Percentiles rank a stretch among this genome's conserved stretches.
phyloP scores from a whole-genome alignment of 257 asterid species.

The Solanum gandarillasii region DNA sequence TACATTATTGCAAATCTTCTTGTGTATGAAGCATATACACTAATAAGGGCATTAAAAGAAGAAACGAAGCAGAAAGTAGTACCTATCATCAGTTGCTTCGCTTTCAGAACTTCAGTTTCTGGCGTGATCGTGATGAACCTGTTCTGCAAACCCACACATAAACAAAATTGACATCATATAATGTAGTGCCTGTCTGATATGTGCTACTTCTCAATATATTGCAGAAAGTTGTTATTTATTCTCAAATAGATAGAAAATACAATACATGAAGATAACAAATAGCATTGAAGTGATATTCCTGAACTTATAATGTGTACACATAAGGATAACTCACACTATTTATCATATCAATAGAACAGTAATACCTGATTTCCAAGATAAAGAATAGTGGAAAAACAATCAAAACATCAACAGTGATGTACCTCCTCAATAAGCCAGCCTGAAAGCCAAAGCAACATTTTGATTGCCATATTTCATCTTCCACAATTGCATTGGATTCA shows the following conservation, averaged over 20 bases:
- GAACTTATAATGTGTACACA: not conserved
- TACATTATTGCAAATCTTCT: not conserved
- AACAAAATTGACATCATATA: not conserved
- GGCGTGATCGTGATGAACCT: conserved; percentile 32
- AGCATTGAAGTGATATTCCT: not conserved
- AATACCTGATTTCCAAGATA: not conserved
- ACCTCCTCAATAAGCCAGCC: not conserved
- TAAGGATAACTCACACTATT: not conserved
- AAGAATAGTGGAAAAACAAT: not conserved
- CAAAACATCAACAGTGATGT: not conserved
- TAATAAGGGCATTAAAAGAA: not conserved
- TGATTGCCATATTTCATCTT: not conserved
- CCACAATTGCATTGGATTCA: not conserved
- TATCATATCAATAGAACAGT: not conserved
- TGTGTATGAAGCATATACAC: not conserved
- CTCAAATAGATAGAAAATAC: not conserved
- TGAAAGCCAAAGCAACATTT: not conserved
- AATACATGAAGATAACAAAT: not conserved
- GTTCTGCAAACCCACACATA: conserved; percentile 38
- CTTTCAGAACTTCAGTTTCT: conserved; percentile 50
- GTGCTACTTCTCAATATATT: not conserved
- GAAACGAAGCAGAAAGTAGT: not conserved
- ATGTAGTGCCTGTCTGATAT: not conserved
- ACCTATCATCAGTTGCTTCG: conserved; percentile 72
- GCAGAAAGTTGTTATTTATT: not conserved